These are phyloP conservation scores for Pseudomonodictys pantanalensis DNA, from an alignment of 495 filamentous ascomycete species.

Conservation along the genomic window DNA sequence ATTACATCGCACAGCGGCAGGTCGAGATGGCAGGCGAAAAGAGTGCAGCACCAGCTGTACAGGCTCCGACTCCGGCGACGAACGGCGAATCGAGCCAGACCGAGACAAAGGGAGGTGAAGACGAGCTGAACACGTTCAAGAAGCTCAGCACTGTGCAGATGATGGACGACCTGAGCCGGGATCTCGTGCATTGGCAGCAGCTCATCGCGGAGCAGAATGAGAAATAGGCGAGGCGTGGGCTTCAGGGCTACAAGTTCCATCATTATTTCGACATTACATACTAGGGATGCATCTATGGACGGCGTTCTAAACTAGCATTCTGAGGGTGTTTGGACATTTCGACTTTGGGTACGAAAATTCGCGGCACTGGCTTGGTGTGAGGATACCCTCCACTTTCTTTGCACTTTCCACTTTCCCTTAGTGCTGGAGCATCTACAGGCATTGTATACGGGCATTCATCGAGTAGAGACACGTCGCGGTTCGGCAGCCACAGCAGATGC, in stretches of 20 bases:
- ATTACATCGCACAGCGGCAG: slow-evolving; percentile 87
- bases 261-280: neutral
- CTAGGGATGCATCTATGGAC: neutral
- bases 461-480: neutral
- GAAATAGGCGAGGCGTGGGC: slow-evolving; percentile 6
- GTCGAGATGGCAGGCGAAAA: slow-evolving; percentile 73
- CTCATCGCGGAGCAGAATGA: slow-evolving; percentile 25
- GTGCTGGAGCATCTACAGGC: neutral
- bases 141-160: slow-evolving; percentile 41
- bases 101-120: slow-evolving; percentile 8
- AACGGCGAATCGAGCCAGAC: slow-evolving; percentile 38
- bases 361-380: neutral
- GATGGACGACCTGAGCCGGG: slow-evolving; percentile 44
- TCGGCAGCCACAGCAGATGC: neutral
- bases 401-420: neutral
- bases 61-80: slow-evolving; percentile 12
- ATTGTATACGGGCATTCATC: neutral
- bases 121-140: slow-evolving; percentile 33
- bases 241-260: neutral
- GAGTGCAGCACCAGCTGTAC: slow-evolving; percentile 26
- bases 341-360: neutral
- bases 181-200: slow-evolving; percentile 42
- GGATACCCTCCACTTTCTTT: slow-evolving; percentile 27
- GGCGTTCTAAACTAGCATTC: neutral
- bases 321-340: neutral